Evolutionary conservation across 192 early-diverging fungal species (phyloP).

Genomic region (Linnemannia schmuckeri): DNA sequence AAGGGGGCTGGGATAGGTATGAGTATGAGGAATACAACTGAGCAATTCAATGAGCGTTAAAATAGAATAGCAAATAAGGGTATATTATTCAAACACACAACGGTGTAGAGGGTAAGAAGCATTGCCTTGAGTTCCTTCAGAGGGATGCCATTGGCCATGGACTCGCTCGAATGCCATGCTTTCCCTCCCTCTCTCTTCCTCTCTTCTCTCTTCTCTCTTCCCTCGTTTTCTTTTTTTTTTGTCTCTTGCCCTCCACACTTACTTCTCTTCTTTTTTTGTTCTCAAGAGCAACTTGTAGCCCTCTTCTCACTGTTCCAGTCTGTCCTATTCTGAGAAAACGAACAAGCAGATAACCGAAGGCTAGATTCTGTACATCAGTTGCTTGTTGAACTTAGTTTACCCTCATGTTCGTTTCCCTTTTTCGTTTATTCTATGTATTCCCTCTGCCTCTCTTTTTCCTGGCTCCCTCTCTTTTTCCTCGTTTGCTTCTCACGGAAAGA

Average conservation of each 20-base stretch:
- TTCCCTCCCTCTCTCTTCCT: neutral
- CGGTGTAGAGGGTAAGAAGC: too few species aligned
- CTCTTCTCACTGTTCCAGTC: constrained; percentile 27
- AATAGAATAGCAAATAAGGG: too few species aligned
- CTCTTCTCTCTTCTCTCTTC: neutral
- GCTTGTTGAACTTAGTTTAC: neutral
- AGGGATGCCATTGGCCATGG: neutral
- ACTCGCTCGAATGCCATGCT: neutral
- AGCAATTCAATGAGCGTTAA: too few species aligned
- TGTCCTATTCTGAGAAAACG: constrained; percentile 24
- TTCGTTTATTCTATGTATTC: neutral
- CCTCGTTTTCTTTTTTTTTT: neutral
- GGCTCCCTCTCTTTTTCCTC: constrained; percentile 24
- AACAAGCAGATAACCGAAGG: neutral
- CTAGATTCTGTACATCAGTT: constrained; percentile 21
- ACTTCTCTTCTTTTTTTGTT: neutral
- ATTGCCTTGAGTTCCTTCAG: too few species aligned
- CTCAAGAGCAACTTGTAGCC: neutral
- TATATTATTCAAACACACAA: too few species aligned
- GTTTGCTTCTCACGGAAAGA: neutral
- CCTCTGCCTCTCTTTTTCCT: constrained; percentile 18
- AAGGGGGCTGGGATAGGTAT: neutral
- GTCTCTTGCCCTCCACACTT: too few species aligned
- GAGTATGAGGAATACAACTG: too few species aligned
- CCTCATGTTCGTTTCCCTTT: neutral